phyloP scores from a whole-genome alignment of 805 yeast genomes.

The Suhomyces vadensis region DNA sequence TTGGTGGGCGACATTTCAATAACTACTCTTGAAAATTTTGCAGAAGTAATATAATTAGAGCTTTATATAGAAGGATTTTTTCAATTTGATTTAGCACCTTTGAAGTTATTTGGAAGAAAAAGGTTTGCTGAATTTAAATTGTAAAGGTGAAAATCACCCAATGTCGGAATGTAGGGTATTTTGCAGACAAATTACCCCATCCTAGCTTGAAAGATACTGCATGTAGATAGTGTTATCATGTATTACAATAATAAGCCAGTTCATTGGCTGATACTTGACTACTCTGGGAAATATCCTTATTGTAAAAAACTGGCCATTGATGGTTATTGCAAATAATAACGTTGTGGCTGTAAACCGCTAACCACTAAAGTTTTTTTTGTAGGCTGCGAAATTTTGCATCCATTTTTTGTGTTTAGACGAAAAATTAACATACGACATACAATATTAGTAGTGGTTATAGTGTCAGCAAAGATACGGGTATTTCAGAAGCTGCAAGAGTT shows the following conservation, averaged over 20 bases:
- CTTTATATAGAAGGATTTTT: not conserved
- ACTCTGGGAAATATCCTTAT: not conserved
- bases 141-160: no score
- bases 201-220: not conserved
- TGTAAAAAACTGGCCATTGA: not conserved
- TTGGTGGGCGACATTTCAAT: not conserved
- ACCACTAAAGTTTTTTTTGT: conserved; percentile 3
- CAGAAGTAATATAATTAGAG: not conserved
- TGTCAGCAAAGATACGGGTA: no score
- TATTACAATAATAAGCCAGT: not conserved
- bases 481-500: not conserved
- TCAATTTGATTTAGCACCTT: not conserved
- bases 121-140: no score
- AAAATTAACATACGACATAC: no score
- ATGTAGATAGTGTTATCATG: not conserved
- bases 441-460: no score
- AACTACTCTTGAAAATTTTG: not conserved
- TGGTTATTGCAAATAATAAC: not conserved
- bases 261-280: not conserved
- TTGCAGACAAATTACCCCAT: not conserved
- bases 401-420: no score
- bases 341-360: not conserved
- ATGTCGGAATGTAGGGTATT: no score
- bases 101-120: no score
- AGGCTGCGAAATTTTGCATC: conserved; percentile 1